Percentiles rank a stretch among this genome's conserved stretches.
Evolutionary conservation across 129 eudicot species (phyloP).

Genomic region (Solidago caesia): DNA sequence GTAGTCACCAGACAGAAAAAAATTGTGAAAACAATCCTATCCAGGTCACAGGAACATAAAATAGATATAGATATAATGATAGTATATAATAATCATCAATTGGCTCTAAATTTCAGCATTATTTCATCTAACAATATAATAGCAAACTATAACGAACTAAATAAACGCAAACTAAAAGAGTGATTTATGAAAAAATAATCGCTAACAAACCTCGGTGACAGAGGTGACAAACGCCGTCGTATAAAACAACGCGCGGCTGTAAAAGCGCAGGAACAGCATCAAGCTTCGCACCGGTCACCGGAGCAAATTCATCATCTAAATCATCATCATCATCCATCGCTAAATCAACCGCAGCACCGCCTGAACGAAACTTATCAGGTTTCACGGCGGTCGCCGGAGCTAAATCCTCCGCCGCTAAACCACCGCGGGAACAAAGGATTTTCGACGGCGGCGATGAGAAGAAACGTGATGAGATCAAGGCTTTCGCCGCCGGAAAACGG

Average conservation of each 20-base stretch:
- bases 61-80: too few relatives aligned
- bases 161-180: background rate
- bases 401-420: background rate
- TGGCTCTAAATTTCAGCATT: background rate
- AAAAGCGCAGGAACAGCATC: slow-evolving; percentile 41
- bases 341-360: slow-evolving; percentile 19
- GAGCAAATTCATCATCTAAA: slow-evolving; percentile 19
- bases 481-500: slow-evolving; percentile 16
- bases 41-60: too few relatives aligned
- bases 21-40: too few relatives aligned
- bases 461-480: slow-evolving; percentile 4
- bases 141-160: background rate
- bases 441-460: slow-evolving; percentile 28
- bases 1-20: too few relatives aligned
- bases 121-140: background rate
- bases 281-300: slow-evolving; percentile 26
- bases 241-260: slow-evolving; percentile 79
- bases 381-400: too few relatives aligned
- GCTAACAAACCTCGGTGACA: slow-evolving; percentile 66
- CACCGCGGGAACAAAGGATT: background rate
- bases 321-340: slow-evolving; percentile 45
- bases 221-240: slow-evolving; percentile 93
- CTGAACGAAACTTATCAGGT: slow-evolving; percentile 20
- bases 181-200: background rate
- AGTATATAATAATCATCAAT: background rate